Conservation (phyloP, 305 asterid species). For the Caryopteris hybrid region DNA sequence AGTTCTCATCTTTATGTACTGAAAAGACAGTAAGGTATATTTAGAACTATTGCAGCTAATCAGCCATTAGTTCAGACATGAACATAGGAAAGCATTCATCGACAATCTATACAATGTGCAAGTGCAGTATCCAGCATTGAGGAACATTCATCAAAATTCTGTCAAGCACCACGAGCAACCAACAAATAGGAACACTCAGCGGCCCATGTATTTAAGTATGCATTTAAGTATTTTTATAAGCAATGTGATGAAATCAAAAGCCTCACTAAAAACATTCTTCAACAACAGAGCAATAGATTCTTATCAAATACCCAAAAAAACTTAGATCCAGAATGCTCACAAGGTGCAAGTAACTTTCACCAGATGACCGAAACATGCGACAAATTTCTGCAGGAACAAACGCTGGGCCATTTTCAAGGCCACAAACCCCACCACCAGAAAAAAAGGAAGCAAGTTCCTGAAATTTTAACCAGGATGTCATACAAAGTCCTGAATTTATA, state of each 20-base stretch:
- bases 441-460: slow-evolving; percentile 83
- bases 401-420: slow-evolving; percentile 57
- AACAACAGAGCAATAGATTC: slow-evolving; percentile 1
- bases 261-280: background rate
- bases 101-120: slow-evolving; percentile 1
- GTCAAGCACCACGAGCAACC: slow-evolving; percentile 14
- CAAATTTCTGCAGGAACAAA: slow-evolving; percentile 80
- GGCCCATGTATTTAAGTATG: background rate
- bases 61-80: slow-evolving; percentile 7
- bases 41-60: slow-evolving; percentile 13
- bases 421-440: slow-evolving; percentile 62
- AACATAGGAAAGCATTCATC: background rate
- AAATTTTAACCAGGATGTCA: slow-evolving; percentile 22
- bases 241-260: slow-evolving; percentile 9
- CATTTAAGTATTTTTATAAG: background rate
- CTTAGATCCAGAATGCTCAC: slow-evolving; percentile 44
- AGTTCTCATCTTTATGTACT: slow-evolving; percentile 85
- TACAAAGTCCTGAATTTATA: background rate
- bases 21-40: slow-evolving; percentile 30
- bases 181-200: background rate
- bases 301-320: background rate
- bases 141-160: slow-evolving; percentile 2
- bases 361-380: slow-evolving; percentile 71
- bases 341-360: slow-evolving; percentile 73
- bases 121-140: slow-evolving; percentile 5